Evolutionary conservation across 768 basidiomycete species (phyloP), one percentile per base, ranked within the genome.

Genomic region (Russula earlei): DNA sequence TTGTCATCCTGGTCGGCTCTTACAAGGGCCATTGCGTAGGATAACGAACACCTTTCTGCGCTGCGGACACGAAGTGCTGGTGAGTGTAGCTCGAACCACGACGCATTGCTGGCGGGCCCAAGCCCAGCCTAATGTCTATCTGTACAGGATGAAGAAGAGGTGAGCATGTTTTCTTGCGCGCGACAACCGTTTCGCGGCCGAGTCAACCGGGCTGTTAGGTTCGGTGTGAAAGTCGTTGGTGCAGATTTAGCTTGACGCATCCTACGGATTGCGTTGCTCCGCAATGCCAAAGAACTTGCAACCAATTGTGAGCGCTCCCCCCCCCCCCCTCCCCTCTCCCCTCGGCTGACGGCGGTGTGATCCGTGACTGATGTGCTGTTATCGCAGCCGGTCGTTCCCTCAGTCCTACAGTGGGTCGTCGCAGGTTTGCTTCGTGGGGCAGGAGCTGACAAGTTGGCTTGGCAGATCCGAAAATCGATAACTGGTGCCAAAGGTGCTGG

Each of bases 331-430:
- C 40, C 15, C 9, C 29, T 19, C 12, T 24, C 17, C 20, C 22
- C 45, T 11, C 33, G 22, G 40, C 33, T 31, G 64, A 60, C 38
- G 55, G 57, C 61, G 45, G 52, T 54, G 36, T 60, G 57, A 52
- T 51, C 50, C 54, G 59, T 42, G 49, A 41, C 55, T 59, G 49
- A 62, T 22, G 40, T n/a, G 27, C 52, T 38, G 12, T 34, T 34
- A 24, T 10, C 22, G 36, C 46, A 87, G 85, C 68, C 83, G 80
- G 55, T 80, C 81, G 67, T 87, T 82, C 68, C 86, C 86, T 36
- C 72, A 85, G 66, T 78, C 79, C 61, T 83, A 84, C 65, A 74
- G 85, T 87, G 59, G 67, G 84, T 48, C 29, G 49, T 45, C 29
- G 49, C 43, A 41, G 40, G 44, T 46, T 37, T 44, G 44, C 37